Evolutionary conservation across 2,329 filamentous ascomycete genomes (phyloP), one percentile per base, ranked within the genome.

Genomic region (Dactylellina drechsleri): DNA sequence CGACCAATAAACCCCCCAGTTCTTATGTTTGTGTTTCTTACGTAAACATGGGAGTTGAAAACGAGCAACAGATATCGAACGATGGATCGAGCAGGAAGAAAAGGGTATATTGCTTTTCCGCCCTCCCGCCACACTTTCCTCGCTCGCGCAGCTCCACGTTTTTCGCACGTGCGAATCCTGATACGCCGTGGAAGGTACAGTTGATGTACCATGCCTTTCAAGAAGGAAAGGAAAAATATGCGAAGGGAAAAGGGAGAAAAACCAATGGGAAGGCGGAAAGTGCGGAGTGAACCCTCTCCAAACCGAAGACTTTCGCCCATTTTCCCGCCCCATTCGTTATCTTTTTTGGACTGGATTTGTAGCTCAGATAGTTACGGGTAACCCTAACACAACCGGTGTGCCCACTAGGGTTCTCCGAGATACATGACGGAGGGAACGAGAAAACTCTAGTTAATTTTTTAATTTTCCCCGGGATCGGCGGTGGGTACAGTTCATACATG

Each of bases 111-210:
- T 23, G 47, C 20, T 49, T 18, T 52, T 18, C 47, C 47, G 47
- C 47, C 47, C 45, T 50, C 45, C 57, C 36, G 40, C 23, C 31
- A 43, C 57, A 60, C 43, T 13, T 62, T 45, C 31, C n/a, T 26
- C 12, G 40, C 36, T 58, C 41, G 52, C 41, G 40, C 49, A 58
- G 43, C 43, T 65, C 71, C 71, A 75, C 71, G 71, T 75, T 75
- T 75, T 75, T 75, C 71, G 71, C 71, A 75, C 71, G 71, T 75
- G 71, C 71, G 36, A 64, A 45, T 16, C 28, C 23, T 62, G 31
- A 60, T 28, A 58, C 50, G 59, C 40, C 26, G 41, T 36, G 40
- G 31, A 56, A 52, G 26, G 56, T 52, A 41, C 36, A 36, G 36
- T 57, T 41, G 15, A 20, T 23, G 41, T 52, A 18, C 40, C n/a